phyloP scores from a whole-genome alignment of 1,284 basidiomycete species.

The Malassezia caprae region DNA sequence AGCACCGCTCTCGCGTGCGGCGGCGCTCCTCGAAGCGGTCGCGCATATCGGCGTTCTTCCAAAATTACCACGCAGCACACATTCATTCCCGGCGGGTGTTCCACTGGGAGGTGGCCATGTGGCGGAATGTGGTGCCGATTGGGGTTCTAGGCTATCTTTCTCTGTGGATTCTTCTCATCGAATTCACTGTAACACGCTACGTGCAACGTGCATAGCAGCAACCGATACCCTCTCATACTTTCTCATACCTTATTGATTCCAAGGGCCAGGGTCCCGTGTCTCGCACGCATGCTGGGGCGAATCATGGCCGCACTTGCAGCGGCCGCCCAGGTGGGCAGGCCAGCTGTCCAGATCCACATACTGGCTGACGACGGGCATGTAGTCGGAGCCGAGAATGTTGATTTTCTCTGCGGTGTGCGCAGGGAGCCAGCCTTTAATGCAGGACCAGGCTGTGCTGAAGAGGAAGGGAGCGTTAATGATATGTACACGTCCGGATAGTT shows the following conservation, averaged over 20 bases:
- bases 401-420: constrained; percentile 39
- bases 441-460: constrained; percentile 39
- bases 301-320: constrained; percentile 25
- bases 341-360: constrained; percentile 30
- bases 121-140: constrained; percentile 41
- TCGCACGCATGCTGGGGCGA: constrained; percentile 17
- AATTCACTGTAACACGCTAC: constrained; percentile 1
- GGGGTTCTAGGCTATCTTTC: constrained; percentile 35
- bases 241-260: constrained; percentile 17
- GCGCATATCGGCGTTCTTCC: constrained; percentile 12
- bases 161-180: constrained; percentile 34
- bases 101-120: constrained; percentile 46
- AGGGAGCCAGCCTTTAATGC: constrained; percentile 44
- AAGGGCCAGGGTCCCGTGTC: constrained; percentile 32
- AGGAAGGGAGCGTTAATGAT: constrained; percentile 45
- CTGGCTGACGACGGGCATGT: constrained; percentile 22
- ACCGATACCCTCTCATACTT: background rate
- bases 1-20: background rate
- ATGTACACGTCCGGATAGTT: constrained; percentile 39
- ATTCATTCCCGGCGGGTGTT: constrained; percentile 30
- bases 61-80: constrained; percentile 13
- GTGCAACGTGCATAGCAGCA: background rate
- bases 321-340: constrained; percentile 35
- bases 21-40: background rate
- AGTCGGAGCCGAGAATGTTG: constrained; percentile 38